These are phyloP conservation scores for Neolecta irregularis DNA, from an alignment of 1,139 yeast genomes.

Conservation along the genomic window DNA sequence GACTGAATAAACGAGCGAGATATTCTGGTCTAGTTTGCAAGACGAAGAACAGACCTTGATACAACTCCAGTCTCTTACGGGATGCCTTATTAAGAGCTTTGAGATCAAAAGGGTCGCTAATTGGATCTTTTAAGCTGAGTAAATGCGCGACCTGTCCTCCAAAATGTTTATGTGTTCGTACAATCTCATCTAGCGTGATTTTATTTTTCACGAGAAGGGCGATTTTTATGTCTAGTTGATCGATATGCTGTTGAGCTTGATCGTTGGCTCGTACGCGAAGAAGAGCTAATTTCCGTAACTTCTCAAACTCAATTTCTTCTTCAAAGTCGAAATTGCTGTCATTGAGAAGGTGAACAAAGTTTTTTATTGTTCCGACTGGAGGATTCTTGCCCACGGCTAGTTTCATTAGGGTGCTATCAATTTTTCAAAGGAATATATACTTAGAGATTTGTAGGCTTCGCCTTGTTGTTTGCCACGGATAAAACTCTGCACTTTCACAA, in stretches of 20 bases:
- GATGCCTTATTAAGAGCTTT: slow-evolving; percentile 28
- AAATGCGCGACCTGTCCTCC: slow-evolving; percentile 8
- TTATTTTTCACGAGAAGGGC: slow-evolving; percentile 65
- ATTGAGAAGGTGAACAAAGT: slow-evolving; percentile 61
- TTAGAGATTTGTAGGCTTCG: slow-evolving; percentile 56
- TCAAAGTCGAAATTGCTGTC: slow-evolving; percentile 61
- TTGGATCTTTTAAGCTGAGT: slow-evolving; percentile 12
- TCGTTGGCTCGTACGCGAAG: slow-evolving; percentile 51
- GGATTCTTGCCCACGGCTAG: slow-evolving; percentile 44
- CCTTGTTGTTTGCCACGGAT: slow-evolving; percentile 56
- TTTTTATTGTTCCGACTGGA: slow-evolving; percentile 57
- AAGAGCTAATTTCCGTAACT: slow-evolving; percentile 49
- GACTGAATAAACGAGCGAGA: slow-evolving; percentile 40
- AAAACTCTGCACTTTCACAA: slow-evolving; percentile 59
- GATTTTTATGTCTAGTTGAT: slow-evolving; percentile 67
- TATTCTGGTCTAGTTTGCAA: slow-evolving; percentile 76
- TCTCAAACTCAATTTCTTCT: slow-evolving; percentile 58
- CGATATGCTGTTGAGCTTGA: slow-evolving; percentile 54
- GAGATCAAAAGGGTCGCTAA: slow-evolving; percentile 25
- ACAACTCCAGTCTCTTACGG: slow-evolving; percentile 36
- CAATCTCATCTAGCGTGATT: slow-evolving; percentile 60
- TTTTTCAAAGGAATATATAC: background rate
- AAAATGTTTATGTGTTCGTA: slow-evolving; percentile 33
- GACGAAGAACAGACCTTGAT: slow-evolving; percentile 65
- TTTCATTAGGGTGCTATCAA: background rate